Percentiles rank a stretch among this genome's conserved stretches.
Evolutionary conservation across 2,329 filamentous ascomycete species (phyloP).

Genomic region (Ilyonectria mors-panacis): DNA sequence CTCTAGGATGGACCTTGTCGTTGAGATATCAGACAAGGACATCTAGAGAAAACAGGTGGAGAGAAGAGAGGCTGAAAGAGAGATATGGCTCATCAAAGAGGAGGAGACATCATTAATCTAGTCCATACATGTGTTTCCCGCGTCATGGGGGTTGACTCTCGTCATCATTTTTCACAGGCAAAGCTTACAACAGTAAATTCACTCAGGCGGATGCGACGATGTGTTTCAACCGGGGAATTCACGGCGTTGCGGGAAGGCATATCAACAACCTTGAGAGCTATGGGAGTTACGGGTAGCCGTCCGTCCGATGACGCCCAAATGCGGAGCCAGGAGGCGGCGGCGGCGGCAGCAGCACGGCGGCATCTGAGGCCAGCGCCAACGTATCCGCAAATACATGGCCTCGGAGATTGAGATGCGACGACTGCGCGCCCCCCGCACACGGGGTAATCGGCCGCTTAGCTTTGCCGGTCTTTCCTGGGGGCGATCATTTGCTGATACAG

Average conservation of each 20-base stretch:
- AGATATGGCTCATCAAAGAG: neutral
- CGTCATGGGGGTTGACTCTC: neutral
- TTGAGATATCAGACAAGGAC: constrained; percentile 6
- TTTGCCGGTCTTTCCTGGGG: constrained; percentile 33
- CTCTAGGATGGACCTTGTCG: neutral
- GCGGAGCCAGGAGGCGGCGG: constrained; percentile 22
- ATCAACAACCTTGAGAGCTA: constrained; percentile 19
- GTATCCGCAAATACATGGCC: neutral
- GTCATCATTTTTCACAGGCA: neutral
- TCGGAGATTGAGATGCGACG: constrained; percentile 41
- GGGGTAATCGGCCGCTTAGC: constrained; percentile 33
- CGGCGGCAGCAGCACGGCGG: constrained; percentile 1
- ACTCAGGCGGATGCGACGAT: neutral
- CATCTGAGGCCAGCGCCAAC: neutral
- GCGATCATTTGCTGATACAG: neutral
- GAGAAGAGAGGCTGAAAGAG: neutral
- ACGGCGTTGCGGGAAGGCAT: constrained; percentile 14
- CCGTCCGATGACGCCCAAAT: constrained; percentile 19
- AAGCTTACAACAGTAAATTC: neutral
- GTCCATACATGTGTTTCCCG: neutral
- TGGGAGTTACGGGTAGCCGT: constrained; percentile 9
- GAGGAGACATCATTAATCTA: neutral
- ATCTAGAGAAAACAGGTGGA: neutral
- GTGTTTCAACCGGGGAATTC: constrained; percentile 20
- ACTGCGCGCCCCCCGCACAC: constrained; percentile 22